Evolutionary conservation across 352 stramenopile genomes (phyloP).

Genomic region (Globisporangium splendens): DNA sequence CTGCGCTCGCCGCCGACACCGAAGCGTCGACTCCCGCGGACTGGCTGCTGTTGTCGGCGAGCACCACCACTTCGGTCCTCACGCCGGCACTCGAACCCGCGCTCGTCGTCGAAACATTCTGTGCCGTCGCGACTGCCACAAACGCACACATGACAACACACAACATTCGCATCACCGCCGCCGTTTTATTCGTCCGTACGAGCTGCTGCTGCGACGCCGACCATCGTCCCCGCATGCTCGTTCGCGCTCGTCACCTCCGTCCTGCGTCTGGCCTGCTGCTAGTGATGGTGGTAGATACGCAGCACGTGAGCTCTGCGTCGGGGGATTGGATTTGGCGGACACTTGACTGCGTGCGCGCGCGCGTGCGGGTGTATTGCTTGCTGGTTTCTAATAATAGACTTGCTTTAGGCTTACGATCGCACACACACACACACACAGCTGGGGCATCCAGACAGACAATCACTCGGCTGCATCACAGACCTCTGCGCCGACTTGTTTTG

Average conservation of each 20-base stretch:
- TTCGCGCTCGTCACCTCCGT: not conserved
- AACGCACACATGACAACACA: not conserved
- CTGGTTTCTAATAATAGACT: not conserved
- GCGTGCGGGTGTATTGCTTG: not conserved
- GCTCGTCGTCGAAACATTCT: not conserved
- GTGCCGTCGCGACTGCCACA: not conserved
- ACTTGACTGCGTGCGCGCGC: not conserved
- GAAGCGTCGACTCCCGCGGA: conserved; percentile 7
- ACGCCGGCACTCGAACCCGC: not conserved
- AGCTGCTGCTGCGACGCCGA: not conserved
- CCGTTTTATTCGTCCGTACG: not conserved
- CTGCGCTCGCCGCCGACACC: not conserved
- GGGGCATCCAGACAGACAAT: not conserved
- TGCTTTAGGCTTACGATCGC: not conserved
- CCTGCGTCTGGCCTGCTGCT: not conserved
- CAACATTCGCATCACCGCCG: not conserved
- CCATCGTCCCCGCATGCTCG: not conserved
- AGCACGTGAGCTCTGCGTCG: not conserved
- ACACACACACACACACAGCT: not conserved
- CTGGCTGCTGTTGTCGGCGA: not conserved
- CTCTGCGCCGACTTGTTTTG: not conserved
- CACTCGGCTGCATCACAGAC: not conserved
- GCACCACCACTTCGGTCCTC: not conserved
- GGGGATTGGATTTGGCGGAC: not conserved
- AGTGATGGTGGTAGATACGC: not conserved